phyloP scores from a whole-genome alignment of 2,329 filamentous ascomycete genomes.

The Fusarium tanahbumbuense region DNA sequence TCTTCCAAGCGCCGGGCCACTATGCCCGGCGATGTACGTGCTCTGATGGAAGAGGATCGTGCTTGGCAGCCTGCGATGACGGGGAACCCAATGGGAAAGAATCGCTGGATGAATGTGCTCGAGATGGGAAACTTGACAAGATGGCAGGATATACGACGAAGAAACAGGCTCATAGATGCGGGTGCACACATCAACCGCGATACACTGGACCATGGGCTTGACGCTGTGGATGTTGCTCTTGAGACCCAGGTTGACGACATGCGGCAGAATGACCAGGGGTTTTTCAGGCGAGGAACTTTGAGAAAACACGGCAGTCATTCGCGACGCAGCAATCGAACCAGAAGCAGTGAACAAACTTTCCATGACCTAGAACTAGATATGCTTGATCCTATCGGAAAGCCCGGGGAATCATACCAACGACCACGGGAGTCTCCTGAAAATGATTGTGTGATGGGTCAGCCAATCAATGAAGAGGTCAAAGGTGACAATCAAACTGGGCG shows the following conservation, averaged over 20 bases:
- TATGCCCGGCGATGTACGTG: constrained; percentile 53
- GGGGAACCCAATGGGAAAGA: constrained; percentile 76
- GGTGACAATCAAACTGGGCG: constrained; percentile 32
- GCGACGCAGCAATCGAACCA: constrained; percentile 48
- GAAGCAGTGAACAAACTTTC: constrained; percentile 46
- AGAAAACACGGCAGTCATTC: constrained; percentile 40
- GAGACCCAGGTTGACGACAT: constrained; percentile 54
- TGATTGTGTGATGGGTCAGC: constrained; percentile 54
- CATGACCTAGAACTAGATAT: constrained; percentile 49
- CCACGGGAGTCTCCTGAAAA: constrained; percentile 45
- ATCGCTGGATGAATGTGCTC: constrained; percentile 75
- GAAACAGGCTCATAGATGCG: constrained; percentile 67
- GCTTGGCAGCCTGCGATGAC: constrained; percentile 78
- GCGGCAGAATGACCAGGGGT: constrained; percentile 49
- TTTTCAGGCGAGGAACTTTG: constrained; percentile 46
- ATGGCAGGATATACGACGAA: constrained; percentile 77
- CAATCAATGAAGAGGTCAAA: constrained; percentile 51
- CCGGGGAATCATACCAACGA: constrained; percentile 21
- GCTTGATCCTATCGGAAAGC: constrained; percentile 34
- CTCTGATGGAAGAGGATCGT: constrained; percentile 62
- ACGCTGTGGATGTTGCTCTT: constrained; percentile 53
- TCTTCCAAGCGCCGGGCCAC: constrained; percentile 60
- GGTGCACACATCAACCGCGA: constrained; percentile 53
- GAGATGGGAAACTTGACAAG: constrained; percentile 75
- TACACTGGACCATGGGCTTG: constrained; percentile 52